Conservation (phyloP, 805 yeast genomes). For the Metschnikowia lunata region DNA sequence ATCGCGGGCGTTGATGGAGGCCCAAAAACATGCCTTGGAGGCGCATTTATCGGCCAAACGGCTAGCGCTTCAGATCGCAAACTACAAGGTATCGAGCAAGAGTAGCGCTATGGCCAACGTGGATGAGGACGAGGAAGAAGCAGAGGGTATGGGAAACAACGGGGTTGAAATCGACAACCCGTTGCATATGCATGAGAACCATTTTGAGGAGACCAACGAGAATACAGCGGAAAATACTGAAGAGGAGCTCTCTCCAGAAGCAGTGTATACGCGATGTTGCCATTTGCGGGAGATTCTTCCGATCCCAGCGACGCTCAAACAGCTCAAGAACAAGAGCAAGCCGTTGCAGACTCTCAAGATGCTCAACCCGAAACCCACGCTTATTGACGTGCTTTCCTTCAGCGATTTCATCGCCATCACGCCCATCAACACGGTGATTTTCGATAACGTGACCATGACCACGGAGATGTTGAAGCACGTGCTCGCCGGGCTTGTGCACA, state of each 20-base stretch:
- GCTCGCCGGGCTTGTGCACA: slow-evolving; percentile 42
- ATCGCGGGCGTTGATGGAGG: slow-evolving; percentile 49
- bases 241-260: slow-evolving; percentile 39
- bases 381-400: slow-evolving; percentile 53
- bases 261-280: slow-evolving; percentile 47
- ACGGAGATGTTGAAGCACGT: slow-evolving; percentile 50
- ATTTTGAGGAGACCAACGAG: slow-evolving; percentile 29
- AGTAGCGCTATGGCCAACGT: slow-evolving; percentile 4
- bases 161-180: slow-evolving; percentile 64
- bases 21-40: slow-evolving; percentile 69
- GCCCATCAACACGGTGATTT: slow-evolving; percentile 51
- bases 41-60: slow-evolving; percentile 70
- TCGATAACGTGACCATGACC: slow-evolving; percentile 53
- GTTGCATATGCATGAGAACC: slow-evolving; percentile 54
- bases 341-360: slow-evolving; percentile 53
- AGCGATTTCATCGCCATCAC: slow-evolving; percentile 55
- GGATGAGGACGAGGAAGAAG: slow-evolving; percentile 19
- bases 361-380: slow-evolving; percentile 55
- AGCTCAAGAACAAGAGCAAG: slow-evolving; percentile 45
- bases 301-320: slow-evolving; percentile 50
- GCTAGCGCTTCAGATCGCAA: slow-evolving; percentile 61
- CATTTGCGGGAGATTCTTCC: slow-evolving; percentile 47
- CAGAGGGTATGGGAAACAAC: slow-evolving; percentile 13
- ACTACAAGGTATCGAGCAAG: slow-evolving; percentile 28
- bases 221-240: slow-evolving; percentile 7